A percentile compares a stretch with the other conserved stretches of the same genome.
Conservation (phyloP, 371 early-diverging fungal genomes). For the Rhizopus microsporus region DNA sequence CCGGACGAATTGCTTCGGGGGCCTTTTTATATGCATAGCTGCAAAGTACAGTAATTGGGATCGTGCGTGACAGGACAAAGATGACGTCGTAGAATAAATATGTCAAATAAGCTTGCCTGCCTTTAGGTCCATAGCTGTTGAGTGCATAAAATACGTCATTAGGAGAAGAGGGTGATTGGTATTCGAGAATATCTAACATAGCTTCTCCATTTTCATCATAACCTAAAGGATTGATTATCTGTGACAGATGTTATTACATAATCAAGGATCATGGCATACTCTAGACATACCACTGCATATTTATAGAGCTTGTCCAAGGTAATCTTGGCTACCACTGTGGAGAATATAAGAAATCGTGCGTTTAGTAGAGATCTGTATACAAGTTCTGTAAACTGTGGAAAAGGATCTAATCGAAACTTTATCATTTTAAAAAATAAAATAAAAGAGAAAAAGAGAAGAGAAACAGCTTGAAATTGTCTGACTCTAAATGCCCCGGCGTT, state of each 20-base stretch:
- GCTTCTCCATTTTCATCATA: constrained; percentile 32
- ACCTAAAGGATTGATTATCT: constrained; percentile 47
- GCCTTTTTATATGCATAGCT: constrained; percentile 37
- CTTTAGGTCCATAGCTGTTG: constrained; percentile 40
- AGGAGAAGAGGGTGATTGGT: constrained; percentile 34
- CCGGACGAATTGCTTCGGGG: constrained; percentile 35
- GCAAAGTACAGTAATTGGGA: constrained; percentile 36
- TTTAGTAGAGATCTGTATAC: constrained; percentile 32
- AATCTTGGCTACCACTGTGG: constrained; percentile 43
- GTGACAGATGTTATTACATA: not conserved
- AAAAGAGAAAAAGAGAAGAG: not conserved
- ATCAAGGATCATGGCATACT: no score
- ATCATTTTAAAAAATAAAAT: constrained; percentile 8
- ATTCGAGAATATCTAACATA: constrained; percentile 48
- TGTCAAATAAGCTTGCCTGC: constrained; percentile 43
- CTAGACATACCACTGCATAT: constrained; percentile 37
- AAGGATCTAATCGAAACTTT: constrained; percentile 41
- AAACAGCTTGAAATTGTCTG: not conserved
- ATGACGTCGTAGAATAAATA: constrained; percentile 38
- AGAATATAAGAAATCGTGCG: constrained; percentile 41
- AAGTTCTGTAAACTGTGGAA: constrained; percentile 31
- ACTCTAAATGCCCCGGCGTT: no score
- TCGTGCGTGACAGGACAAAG: constrained; percentile 38
- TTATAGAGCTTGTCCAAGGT: constrained; percentile 46
- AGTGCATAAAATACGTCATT: constrained; percentile 35